These are phyloP conservation scores for Colletotrichum trifolii DNA, from an alignment of 2,329 filamentous ascomycete genomes.

Conservation along the genomic window DNA sequence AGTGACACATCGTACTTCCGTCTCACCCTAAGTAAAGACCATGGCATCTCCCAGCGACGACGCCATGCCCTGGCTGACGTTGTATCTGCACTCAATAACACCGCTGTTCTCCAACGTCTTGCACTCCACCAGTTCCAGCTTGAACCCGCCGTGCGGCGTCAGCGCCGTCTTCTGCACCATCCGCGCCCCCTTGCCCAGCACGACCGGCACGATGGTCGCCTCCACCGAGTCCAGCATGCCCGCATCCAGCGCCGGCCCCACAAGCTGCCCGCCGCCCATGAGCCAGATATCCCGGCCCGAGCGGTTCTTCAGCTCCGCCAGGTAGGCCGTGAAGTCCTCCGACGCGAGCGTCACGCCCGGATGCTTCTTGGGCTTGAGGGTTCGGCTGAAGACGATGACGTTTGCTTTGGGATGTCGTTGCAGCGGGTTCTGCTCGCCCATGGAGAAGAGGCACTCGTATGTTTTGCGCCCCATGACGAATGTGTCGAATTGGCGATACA, in stretches of 20 bases:
- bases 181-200: slow-evolving; percentile 42
- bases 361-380: slow-evolving; percentile 37
- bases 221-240: slow-evolving; percentile 47
- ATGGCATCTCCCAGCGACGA: slow-evolving; percentile 26
- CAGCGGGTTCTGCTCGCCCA: slow-evolving; percentile 40
- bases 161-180: slow-evolving; percentile 35
- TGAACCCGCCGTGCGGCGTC: slow-evolving; percentile 4
- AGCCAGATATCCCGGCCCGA: slow-evolving; percentile 47
- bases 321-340: slow-evolving; percentile 34
- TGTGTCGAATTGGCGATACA: slow-evolving; percentile 45
- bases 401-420: slow-evolving; percentile 34
- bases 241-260: slow-evolving; percentile 42
- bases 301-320: slow-evolving; percentile 40
- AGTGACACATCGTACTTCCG: too few species aligned
- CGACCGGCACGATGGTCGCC: slow-evolving; percentile 42
- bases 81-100: slow-evolving; percentile 40
- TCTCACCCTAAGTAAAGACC: background rate
- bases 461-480: slow-evolving; percentile 51
- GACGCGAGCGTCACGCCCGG: slow-evolving; percentile 42
- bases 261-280: slow-evolving; percentile 48
- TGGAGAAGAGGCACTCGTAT: slow-evolving; percentile 43
- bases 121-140: slow-evolving; percentile 31
- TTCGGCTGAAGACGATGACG: slow-evolving; percentile 45
- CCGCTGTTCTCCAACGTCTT: slow-evolving; percentile 36
- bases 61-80: slow-evolving; percentile 18